Conservation (phyloP, 2,329 filamentous ascomycete species). For the Sporothrix mexicana region DNA sequence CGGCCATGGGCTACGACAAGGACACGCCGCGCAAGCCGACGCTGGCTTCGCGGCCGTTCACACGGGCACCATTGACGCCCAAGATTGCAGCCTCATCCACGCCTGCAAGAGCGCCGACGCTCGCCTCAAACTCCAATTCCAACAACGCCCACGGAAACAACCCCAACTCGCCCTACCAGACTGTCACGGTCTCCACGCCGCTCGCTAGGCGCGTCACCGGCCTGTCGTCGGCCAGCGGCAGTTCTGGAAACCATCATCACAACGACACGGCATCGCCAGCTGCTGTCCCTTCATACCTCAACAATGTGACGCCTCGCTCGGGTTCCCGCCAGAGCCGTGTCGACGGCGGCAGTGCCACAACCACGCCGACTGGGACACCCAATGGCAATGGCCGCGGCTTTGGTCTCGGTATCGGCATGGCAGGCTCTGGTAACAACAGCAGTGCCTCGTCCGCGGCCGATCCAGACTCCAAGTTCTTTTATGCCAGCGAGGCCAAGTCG, state of each 20-base stretch:
- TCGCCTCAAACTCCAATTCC: neutral
- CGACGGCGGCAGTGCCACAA: conserved; percentile 70
- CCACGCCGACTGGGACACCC: conserved; percentile 69
- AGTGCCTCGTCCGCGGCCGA: conserved; percentile 39
- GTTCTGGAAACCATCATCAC: neutral
- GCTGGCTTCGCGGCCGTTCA: conserved; percentile 66
- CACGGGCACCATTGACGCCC: conserved; percentile 58
- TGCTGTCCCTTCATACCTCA: conserved; percentile 63
- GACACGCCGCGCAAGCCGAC: conserved; percentile 61
- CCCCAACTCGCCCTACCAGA: conserved; percentile 38
- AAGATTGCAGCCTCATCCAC: conserved; percentile 55
- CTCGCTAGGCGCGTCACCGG: conserved; percentile 46
- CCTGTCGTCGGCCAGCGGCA: conserved; percentile 36
- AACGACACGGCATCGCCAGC: conserved; percentile 48
- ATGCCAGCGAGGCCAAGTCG: conserved; percentile 74
- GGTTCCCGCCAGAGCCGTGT: conserved; percentile 73
- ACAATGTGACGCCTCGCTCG: conserved; percentile 79
- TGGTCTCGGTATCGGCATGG: conserved; percentile 45
- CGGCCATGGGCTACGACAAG: conserved; percentile 48
- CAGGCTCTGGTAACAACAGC: conserved; percentile 37
- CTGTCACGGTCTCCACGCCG: conserved; percentile 51
- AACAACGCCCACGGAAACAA: neutral
- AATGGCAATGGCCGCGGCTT: conserved; percentile 48
- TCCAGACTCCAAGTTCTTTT: conserved; percentile 80
- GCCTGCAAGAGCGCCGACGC: conserved; percentile 21